Conservation (phyloP, 805 yeast species). For the Sungouiella thailandica region DNA sequence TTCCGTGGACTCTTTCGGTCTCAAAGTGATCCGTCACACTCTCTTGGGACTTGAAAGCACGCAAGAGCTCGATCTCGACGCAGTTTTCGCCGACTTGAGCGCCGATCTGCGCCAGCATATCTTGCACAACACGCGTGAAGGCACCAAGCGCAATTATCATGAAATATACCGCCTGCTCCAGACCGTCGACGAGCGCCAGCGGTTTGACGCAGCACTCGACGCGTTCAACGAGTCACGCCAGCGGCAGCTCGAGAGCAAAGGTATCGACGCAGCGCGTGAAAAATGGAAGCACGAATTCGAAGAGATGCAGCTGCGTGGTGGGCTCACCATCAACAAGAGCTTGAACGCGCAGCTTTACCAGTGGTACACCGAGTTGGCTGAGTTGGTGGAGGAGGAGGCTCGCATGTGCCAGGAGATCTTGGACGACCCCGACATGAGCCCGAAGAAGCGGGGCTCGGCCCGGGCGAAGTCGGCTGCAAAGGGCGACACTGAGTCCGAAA, state of each 20-base stretch:
- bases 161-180: slow-evolving; percentile 52
- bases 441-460: too few species aligned
- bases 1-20: slow-evolving; percentile 72
- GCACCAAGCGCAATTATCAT: slow-evolving; percentile 56
- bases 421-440: too few species aligned
- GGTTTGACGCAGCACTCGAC: slow-evolving; percentile 66
- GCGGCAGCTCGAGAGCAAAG: slow-evolving; percentile 65
- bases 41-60: slow-evolving; percentile 39
- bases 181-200: slow-evolving; percentile 36
- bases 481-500: slow-evolving; percentile 14
- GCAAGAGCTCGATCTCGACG: slow-evolving; percentile 17
- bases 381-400: slow-evolving; percentile 65
- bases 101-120: slow-evolving; percentile 21
- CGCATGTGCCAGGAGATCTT: slow-evolving; percentile 46
- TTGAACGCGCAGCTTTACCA: slow-evolving; percentile 73
- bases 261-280: slow-evolving; percentile 79
- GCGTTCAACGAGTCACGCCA: slow-evolving; percentile 73
- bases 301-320: slow-evolving; percentile 55
- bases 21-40: slow-evolving; percentile 74
- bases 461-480: too few species aligned
- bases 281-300: slow-evolving; percentile 87
- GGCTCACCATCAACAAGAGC: slow-evolving; percentile 47
- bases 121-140: slow-evolving; percentile 26
- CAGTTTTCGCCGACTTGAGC: slow-evolving; percentile 25
- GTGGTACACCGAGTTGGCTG: slow-evolving; percentile 77